phyloP scores from a whole-genome alignment of 805 yeast genomes.

The Wickerhamiella domercqiae region DNA sequence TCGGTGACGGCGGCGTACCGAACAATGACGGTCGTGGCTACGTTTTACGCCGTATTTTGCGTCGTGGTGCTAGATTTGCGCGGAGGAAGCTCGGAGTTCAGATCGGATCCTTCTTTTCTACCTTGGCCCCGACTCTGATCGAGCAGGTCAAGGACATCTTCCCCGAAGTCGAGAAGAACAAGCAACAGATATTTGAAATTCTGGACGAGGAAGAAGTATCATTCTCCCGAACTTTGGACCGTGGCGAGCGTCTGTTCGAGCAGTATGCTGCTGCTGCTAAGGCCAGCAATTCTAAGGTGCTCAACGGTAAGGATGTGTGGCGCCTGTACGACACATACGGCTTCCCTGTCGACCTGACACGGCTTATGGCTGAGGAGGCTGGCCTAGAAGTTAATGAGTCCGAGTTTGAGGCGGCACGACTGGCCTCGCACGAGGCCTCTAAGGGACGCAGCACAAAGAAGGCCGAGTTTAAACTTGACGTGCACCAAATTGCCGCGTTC shows the following conservation, averaged over 20 bases:
- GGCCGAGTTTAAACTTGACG: slow-evolving; percentile 64
- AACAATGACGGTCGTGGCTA: slow-evolving; percentile 99
- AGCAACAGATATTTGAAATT: slow-evolving; percentile 68
- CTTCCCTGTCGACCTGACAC: slow-evolving; percentile 95
- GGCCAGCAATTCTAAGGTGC: slow-evolving; percentile 53
- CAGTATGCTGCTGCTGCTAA: slow-evolving; percentile 77
- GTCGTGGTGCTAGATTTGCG: slow-evolving; percentile 96
- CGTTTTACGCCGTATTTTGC: slow-evolving; percentile 86
- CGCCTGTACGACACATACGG: slow-evolving; percentile 96
- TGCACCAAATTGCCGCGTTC: slow-evolving; percentile 69
- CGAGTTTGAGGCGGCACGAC: slow-evolving; percentile 82
- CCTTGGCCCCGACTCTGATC: slow-evolving; percentile 81
- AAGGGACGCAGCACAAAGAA: slow-evolving; percentile 38
- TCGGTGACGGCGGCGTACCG: slow-evolving; percentile 98
- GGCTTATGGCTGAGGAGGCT: slow-evolving; percentile 97
- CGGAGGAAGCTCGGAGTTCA: slow-evolving; percentile 94
- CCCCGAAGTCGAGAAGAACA: slow-evolving; percentile 75
- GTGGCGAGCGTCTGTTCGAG: slow-evolving; percentile 95
- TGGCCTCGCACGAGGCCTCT: slow-evolving; percentile 85
- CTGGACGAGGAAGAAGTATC: slow-evolving; percentile 92
- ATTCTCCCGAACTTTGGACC: slow-evolving; percentile 86
- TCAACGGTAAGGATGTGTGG: slow-evolving; percentile 95
- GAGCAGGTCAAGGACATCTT: slow-evolving; percentile 75
- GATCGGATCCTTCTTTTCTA: slow-evolving; percentile 84
- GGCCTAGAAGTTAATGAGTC: slow-evolving; percentile 83